phyloP scores from a whole-genome alignment of 2,329 filamentous ascomycete species.

The Fragosphaeria purpurea region DNA sequence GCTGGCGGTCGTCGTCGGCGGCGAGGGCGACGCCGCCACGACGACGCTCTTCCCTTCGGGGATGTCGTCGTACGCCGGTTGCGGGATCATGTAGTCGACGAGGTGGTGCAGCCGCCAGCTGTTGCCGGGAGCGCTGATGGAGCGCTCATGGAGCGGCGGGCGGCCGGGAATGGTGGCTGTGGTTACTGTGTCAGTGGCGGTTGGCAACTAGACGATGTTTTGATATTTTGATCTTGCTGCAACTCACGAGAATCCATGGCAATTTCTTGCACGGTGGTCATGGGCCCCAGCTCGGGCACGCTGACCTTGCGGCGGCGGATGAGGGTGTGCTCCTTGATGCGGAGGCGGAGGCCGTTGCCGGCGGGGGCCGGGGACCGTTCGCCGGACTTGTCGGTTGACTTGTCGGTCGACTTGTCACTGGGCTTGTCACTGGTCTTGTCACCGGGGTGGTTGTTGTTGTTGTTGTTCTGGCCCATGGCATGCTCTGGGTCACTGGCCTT shows the following conservation, averaged over 20 bases:
- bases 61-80: conserved; percentile 22
- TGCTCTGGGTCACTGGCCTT: conserved; percentile 43
- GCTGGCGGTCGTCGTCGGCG: conserved; percentile 15
- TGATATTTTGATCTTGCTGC: too few species aligned
- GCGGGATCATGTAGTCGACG: conserved; percentile 25
- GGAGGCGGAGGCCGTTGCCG: conserved; percentile 30
- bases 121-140: conserved; percentile 49
- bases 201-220: background rate
- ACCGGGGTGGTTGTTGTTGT: background rate
- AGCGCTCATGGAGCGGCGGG: conserved; percentile 54
- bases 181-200: conserved; percentile 13
- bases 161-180: conserved; percentile 58
- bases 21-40: conserved; percentile 1
- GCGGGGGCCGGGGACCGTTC: background rate
- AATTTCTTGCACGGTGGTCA: conserved; percentile 59
- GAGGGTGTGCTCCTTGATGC: conserved; percentile 48
- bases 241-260: conserved; percentile 60
- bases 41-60: conserved; percentile 16
- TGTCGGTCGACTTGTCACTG: too few species aligned
- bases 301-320: conserved; percentile 52
- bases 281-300: conserved; percentile 54
- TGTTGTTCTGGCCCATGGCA: conserved; percentile 27
- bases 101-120: conserved; percentile 37
- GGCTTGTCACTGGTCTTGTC: background rate
- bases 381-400: background rate